Evolutionary conservation across 2,329 filamentous ascomycete species (phyloP).

Genomic region (Pseudogymnoascus sp.): DNA sequence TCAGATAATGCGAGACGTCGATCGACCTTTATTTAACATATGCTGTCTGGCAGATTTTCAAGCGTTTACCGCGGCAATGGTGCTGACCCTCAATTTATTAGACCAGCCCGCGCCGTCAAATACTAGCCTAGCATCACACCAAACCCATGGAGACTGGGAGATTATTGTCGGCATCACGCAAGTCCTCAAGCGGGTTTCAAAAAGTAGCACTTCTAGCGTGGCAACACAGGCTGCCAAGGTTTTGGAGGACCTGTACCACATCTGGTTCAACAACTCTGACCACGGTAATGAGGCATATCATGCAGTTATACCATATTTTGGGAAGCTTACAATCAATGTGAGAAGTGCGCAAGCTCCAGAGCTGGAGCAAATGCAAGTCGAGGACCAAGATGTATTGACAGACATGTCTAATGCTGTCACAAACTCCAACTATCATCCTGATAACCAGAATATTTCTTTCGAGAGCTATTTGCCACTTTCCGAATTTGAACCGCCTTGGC

Average conservation of each 20-base stretch:
- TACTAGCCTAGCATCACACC: slow-evolving; percentile 19
- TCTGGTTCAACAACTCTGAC: slow-evolving; percentile 14
- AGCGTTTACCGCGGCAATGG: slow-evolving; percentile 36
- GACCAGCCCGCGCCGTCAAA: not conserved
- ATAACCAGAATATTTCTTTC: not conserved
- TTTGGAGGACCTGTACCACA: slow-evolving; percentile 29
- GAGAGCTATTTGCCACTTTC: slow-evolving; percentile 1
- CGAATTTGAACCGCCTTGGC: not conserved
- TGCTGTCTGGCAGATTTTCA: slow-evolving; percentile 41
- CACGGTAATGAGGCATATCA: slow-evolving; percentile 27
- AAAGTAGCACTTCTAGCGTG: slow-evolving; percentile 31
- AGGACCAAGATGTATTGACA: not conserved
- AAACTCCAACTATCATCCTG: not conserved
- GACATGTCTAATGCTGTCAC: not conserved
- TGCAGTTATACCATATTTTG: slow-evolving; percentile 37
- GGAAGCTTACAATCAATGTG: slow-evolving; percentile 22
- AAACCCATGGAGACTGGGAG: slow-evolving; percentile 30
- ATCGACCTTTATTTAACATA: slow-evolving; percentile 26
- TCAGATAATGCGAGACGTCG: slow-evolving; percentile 26
- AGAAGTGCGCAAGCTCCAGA: not conserved
- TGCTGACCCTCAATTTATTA: slow-evolving; percentile 35
- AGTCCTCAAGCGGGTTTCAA: slow-evolving; percentile 27
- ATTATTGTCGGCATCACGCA: slow-evolving; percentile 27
- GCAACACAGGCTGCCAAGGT: slow-evolving; percentile 34
- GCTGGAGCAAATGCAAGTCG: not conserved